Evolutionary conservation across 2,329 filamentous ascomycete species (phyloP), one percentile per base, ranked within the genome.

Genomic region (Hymenoscyphus albidus): DNA sequence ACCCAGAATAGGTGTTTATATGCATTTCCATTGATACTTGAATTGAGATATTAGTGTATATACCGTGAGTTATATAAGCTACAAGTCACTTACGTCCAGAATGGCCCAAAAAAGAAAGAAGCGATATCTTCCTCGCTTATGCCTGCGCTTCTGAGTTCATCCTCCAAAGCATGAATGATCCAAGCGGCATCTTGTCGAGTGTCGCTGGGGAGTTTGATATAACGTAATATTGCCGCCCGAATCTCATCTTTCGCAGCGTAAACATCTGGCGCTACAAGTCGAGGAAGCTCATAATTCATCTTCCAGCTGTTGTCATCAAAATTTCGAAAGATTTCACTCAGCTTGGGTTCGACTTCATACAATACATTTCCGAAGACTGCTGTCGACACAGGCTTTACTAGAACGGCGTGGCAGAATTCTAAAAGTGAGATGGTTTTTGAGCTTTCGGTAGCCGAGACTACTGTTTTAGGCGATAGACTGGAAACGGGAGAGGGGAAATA

Each of bases 1-100:
- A 66, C 51, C 64, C 64, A 66, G 42, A 66, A 66, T 3, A n/a
- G 39, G 10, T 48, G 38, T 39, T 63, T 65, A 13, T 44, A 38
- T 3, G 54, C 42, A 56, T 63, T 63, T 13, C 35, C 51, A 42
- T 63, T 63, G 42, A 63, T 44, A 48, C 57, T 63, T 42, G n/a
- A 35, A n/a, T 51, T 2, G 51, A 62, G 22, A 10, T 10, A 12
- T 44, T 18, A 12, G 40, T 13, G 22, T 40, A 48, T 2, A 55
- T 9, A 32, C 31, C 42, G 27, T 27, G 18, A 27, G 40, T 27
- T 44, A 35, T n/a, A 18, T 18, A 4, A 38, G 13, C 1, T 12
- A 16, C 5, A 31, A 3, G 16, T 10, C 1, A 58, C 60, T 57
- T 57, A 62, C 60, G 18, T 35, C 44, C 57, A 57, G 59, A 59